Evolutionary conservation across 305 asterid species (phyloP).

Genomic region (Solanum chacoense): DNA sequence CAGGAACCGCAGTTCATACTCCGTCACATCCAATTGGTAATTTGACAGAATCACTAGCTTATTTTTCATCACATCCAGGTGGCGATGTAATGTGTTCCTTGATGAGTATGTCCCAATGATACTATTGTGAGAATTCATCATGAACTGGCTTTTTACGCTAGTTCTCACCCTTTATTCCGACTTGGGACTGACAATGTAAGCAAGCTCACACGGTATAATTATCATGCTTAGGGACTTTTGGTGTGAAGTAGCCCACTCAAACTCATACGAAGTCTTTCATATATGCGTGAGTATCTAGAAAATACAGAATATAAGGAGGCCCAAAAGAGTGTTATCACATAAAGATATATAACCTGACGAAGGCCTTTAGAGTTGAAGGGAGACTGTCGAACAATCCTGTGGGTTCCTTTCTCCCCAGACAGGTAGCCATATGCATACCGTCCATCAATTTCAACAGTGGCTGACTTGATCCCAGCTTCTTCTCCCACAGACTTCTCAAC

Average conservation of each 20-base stretch:
- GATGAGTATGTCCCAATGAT: not conserved
- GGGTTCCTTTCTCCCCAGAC: constrained; percentile 98
- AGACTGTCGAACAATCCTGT: constrained; percentile 83
- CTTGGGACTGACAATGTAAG: not conserved
- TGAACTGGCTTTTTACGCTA: not conserved
- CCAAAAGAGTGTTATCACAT: not conserved
- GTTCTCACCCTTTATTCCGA: not conserved
- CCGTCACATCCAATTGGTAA: not conserved
- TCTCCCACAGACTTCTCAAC: constrained; percentile 91
- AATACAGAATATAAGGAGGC: not conserved
- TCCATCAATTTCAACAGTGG: constrained; percentile 83
- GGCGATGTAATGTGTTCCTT: not conserved
- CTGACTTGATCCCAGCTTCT: constrained; percentile 96
- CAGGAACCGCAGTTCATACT: not conserved
- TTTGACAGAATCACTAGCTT: not conserved
- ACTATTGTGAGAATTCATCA: not conserved
- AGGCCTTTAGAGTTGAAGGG: constrained; percentile 96
- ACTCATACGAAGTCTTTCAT: not conserved
- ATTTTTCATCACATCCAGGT: not conserved
- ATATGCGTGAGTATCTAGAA: not conserved
- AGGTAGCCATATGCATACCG: constrained; percentile 84
- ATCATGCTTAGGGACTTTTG: not conserved
- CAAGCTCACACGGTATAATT: not conserved
- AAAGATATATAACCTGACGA: constrained; percentile 53
- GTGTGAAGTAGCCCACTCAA: not conserved